Evolutionary conservation across 1,284 basidiomycete species (phyloP), one percentile per base, ranked within the genome.

Genomic region (Hortiboletus rubellus): DNA sequence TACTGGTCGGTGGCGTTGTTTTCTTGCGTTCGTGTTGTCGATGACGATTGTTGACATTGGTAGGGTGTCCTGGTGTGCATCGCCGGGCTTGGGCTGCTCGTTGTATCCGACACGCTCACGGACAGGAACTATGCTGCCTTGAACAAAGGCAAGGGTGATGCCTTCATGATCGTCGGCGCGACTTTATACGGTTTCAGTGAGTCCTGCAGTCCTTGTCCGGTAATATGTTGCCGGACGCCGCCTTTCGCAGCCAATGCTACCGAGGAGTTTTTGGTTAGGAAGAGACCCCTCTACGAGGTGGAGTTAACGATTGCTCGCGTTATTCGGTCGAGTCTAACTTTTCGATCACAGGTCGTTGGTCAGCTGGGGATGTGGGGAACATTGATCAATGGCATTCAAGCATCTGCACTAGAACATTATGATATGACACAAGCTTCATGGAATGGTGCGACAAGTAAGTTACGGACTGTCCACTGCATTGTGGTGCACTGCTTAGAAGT

Each of bases 361-460:
- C 89, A 91, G 71, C 73, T 94, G 43, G 92, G 92, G 4, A 84
- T 94, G 82, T 94, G 83, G 80, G 92, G 90, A 33, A 83, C 83
- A 60, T 71, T 94, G 56, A 86, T 94, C 72, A 91, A 88, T 66
- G 87, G 86, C 11, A 82, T 87, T 46, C 89, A 94, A 72, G 86
- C 88, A 2, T 83, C 89, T 27, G 82, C 80, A 0, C 76, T 94
- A 38, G 92, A 94, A 72, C 89, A 91, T 72, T 68, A 80, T 11
- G 76, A 60, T 14, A 89, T 89, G 83, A 82, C 73, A 55, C 72
- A 76, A 46, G 84, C 82, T 4, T 82, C 80, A 2, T 94, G 92
- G 92, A 82, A 83, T 61, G 85, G 87, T 33, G 76, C 74, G 50
- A 91, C 82, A 43, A 82, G 87, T 89, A 59, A 62, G 82, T 72